phyloP scores from a whole-genome alignment of 2,329 filamentous ascomycete species.

The Aureobasidium sp. region DNA sequence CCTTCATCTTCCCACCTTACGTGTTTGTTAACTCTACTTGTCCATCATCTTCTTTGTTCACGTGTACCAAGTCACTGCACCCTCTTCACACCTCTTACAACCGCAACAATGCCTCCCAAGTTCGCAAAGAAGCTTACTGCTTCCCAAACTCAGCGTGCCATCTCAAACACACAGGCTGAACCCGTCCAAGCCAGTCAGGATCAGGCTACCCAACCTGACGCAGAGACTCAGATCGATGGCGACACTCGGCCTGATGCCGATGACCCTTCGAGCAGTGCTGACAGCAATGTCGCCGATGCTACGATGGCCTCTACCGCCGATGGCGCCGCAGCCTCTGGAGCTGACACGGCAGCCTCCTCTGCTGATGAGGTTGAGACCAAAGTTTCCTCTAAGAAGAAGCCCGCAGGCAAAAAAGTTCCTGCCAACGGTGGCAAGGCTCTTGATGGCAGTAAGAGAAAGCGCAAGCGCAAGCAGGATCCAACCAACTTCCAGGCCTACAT shows the following conservation, averaged over 20 bases:
- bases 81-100: background rate
- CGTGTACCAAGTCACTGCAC: background rate
- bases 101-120: background rate
- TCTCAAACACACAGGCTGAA: background rate
- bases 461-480: background rate
- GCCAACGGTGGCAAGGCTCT: conserved; percentile 39
- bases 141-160: background rate
- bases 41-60: background rate
- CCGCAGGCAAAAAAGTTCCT: conserved; percentile 50
- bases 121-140: background rate
- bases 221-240: background rate
- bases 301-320: background rate
- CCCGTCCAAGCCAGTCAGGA: background rate
- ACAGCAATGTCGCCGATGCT: background rate
- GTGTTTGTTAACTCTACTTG: background rate
- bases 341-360: background rate
- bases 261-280: background rate
- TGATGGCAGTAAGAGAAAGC: background rate
- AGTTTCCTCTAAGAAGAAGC: background rate
- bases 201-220: background rate
- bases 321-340: background rate
- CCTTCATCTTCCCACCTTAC: background rate
- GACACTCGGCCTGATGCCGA: background rate
- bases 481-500: background rate
- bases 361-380: background rate